Evolutionary conservation across 768 basidiomycete species (phyloP), one percentile per base, ranked within the genome.

Genomic region (Phylloporus sp.): DNA sequence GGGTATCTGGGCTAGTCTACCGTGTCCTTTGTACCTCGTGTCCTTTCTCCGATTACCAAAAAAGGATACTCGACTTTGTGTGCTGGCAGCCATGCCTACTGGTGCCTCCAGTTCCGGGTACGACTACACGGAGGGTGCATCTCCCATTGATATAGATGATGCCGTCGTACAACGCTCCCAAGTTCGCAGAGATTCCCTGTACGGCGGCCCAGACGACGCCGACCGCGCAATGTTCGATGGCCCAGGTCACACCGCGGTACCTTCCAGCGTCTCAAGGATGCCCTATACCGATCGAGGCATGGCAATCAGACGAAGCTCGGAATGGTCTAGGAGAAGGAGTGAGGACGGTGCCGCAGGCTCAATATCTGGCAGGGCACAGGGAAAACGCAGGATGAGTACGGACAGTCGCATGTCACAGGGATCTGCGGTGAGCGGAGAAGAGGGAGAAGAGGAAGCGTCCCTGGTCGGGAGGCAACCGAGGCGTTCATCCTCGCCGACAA

Each of bases 71-170:
- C 28, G 14, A 11, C 13, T 36, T 27, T 27, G 27, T 11, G n/a
- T n/a, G n/a, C 27, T 27, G 27, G 3, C 27, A 39, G 35, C 39
- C 7, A 66, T 65, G 64, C 41, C 53, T 13, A 8, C 50, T 6
- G 35, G 41, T 11, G 22, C 46, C 31, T 42, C 66, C 22, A 46
- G 33, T 18, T 31, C 62, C 24, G 39, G 48, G 7, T 31, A 73
- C 54, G 90, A 93, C 69, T 93, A 93, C 63, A 91, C 90, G 2
- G 90, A 93, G 56, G 90, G 89, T 32, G 90, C 90, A 27, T 84
- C 86, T 10, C 72, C 80, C 7, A 70, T 80, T 24, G 90, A 90
- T 50, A 90, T 94, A 35, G 66, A 78, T 48, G 65, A 72, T 52
- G 89, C 77, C 15, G 55, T 84, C n/a, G 68, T 69, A 28, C 77